Conservation (phyloP, 2,329 filamentous ascomycete species). For the Ophiostoma pallidulum region DNA sequence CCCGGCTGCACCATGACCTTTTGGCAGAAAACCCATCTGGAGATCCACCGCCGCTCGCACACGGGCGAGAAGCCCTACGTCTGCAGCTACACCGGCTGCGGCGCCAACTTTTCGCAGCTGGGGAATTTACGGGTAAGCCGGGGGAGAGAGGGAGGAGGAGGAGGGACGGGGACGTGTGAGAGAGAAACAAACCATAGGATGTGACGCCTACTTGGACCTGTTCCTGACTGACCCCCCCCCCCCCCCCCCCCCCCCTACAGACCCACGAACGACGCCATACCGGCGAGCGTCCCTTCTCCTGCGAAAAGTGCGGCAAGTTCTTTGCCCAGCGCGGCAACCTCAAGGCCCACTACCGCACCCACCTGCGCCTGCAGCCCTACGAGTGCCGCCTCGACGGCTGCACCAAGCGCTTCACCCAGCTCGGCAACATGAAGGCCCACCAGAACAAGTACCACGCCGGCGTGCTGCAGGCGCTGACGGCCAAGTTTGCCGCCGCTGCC, state of each 20-base stretch:
- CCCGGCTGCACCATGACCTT: slow-evolving; percentile 73
- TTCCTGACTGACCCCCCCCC: background rate
- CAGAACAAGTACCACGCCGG: slow-evolving; percentile 86
- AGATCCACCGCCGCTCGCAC: slow-evolving; percentile 81
- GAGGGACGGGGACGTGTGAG: too few relatives aligned
- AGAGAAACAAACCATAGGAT: too few relatives aligned
- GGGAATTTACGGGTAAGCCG: slow-evolving; percentile 73
- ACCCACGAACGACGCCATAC: slow-evolving; percentile 84
- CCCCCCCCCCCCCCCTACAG: slow-evolving; percentile 28
- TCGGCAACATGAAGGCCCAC: slow-evolving; percentile 90
- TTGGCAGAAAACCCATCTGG: slow-evolving; percentile 83
- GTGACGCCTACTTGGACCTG: too few relatives aligned
- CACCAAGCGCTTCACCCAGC: slow-evolving; percentile 78
- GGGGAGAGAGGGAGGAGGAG: too few relatives aligned
- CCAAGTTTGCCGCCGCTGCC: slow-evolving; percentile 56
- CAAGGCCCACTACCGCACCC: slow-evolving; percentile 72
- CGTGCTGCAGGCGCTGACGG: slow-evolving; percentile 60
- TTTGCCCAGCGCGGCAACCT: slow-evolving; percentile 85
- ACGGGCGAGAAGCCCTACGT: slow-evolving; percentile 88
- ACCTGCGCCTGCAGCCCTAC: slow-evolving; percentile 68
- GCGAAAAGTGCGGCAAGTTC: slow-evolving; percentile 67
- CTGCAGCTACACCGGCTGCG: slow-evolving; percentile 39
- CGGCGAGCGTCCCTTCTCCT: slow-evolving; percentile 75
- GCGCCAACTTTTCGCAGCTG: slow-evolving; percentile 74
- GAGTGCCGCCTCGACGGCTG: slow-evolving; percentile 75